Evolutionary conservation across 2,329 filamentous ascomycete genomes (phyloP), one percentile per base, ranked within the genome.

Genomic region (Talaromyces sp.): DNA sequence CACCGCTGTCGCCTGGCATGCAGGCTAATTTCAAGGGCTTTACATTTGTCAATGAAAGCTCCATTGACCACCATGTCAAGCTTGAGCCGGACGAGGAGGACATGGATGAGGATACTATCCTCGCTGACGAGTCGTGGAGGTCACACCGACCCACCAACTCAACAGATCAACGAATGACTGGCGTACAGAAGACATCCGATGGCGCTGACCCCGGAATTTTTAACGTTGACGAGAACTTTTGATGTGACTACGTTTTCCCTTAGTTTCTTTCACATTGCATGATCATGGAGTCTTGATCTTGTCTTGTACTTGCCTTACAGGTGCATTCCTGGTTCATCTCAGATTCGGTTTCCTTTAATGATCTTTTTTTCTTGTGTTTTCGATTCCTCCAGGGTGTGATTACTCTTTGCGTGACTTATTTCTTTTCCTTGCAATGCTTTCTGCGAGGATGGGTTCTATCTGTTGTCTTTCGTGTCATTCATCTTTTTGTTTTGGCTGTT

Each of bases 21-120:
- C 94, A 99, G 75, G 94, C 93, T 58, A 97, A 97, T 69, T 99
- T 99, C 79, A 90, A 94, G 67, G 94, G 94, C 30, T 99, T 99
- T 74, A 99, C 94, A 0, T 99, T 96, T 71, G 94, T 97, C n/a
- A 94, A 97, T 65, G 93, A 97, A 76, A 97, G 90, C 67, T 90
- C 90, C 2, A 86, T 99, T 51, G 92, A 97, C 47, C 90, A 74
- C 39, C 70, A 75, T 42, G 60, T 75, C 43, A 70, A 69, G 51
- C 61, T 70, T 49, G 67, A 70, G 27, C 57, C 29, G 4, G 30
- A 64, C 16, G 63, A 63, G 13, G 73, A 77, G 29, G 67, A 66
- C 7, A 74, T 77, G 72, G 74, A 77, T 24, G 75, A 77, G 48
- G 74, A 76, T 39, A 59, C 61, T 48, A 70, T 75, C 49, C 67